phyloP scores from a whole-genome alignment of 305 asterid species.

The Nicotiana rustica region DNA sequence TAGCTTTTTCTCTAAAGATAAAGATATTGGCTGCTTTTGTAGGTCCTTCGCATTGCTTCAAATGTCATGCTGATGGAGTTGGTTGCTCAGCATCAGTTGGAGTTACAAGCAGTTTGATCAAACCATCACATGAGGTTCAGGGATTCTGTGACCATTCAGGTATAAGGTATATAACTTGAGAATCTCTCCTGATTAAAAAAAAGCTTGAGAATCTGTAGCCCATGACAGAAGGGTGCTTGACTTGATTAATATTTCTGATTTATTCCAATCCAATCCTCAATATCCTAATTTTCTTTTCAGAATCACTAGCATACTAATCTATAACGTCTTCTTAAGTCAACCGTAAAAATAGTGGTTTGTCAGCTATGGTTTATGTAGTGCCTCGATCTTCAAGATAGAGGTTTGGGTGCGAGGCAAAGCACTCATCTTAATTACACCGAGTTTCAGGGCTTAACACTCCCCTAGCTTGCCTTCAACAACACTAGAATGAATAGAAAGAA shows the following conservation, averaged over 20 bases:
- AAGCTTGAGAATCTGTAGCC: neutral
- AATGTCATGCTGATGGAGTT: constrained; percentile 61
- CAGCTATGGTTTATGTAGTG: too few relatives aligned
- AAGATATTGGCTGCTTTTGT: constrained; percentile 30
- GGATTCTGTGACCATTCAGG: constrained; percentile 54
- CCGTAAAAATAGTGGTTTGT: too few relatives aligned
- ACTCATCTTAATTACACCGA: too few relatives aligned
- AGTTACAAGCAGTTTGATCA: constrained; percentile 50
- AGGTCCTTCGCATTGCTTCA: constrained; percentile 55
- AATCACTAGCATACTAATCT: too few relatives aligned
- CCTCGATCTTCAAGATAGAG: too few relatives aligned
- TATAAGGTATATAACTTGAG: constrained; percentile 55
- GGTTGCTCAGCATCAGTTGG: constrained; percentile 63
- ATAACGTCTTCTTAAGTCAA: too few relatives aligned
- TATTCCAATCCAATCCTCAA: neutral
- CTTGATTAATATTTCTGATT: constrained; percentile 2
- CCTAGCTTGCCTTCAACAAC: too few relatives aligned
- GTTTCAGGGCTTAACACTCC: too few relatives aligned
- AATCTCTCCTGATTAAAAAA: neutral
- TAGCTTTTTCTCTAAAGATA: neutral
- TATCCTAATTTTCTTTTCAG: too few relatives aligned
- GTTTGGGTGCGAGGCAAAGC: too few relatives aligned
- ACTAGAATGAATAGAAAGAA: too few relatives aligned
- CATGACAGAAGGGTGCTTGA: neutral
- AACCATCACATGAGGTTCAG: constrained; percentile 54